Conservation (phyloP, 768 basidiomycete species). For the Boletus coccyginus region DNA sequence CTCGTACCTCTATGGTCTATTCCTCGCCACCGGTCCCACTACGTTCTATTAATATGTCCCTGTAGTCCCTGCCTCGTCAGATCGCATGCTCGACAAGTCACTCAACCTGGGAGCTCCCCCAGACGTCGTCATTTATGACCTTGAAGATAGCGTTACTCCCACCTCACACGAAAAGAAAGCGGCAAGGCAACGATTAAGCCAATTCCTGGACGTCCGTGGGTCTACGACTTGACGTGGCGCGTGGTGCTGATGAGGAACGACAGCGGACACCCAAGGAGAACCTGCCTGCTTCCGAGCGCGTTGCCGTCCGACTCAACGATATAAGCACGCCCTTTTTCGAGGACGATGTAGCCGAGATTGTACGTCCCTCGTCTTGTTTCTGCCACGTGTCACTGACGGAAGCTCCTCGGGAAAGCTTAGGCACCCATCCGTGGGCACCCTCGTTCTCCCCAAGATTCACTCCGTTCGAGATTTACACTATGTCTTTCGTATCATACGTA, state of each 20-base stretch:
- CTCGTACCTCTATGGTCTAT: conserved; percentile 61
- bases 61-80: conserved; percentile 74
- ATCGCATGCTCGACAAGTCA: conserved; percentile 81
- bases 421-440: conserved; percentile 49
- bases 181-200: conserved; percentile 52
- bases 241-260: conserved; percentile 16
- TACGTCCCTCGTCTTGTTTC: conserved; percentile 26
- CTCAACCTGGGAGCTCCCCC: conserved; percentile 46
- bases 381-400: conserved; percentile 1
- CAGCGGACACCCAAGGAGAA: conserved; percentile 28
- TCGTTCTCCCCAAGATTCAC: conserved; percentile 87
- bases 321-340: conserved; percentile 63
- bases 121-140: conserved; percentile 82
- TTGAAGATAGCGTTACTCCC: conserved; percentile 84
- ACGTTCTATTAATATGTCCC: neutral
- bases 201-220: conserved; percentile 53
- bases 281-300: conserved; percentile 45
- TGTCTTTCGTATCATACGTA: conserved; percentile 45
- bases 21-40: neutral
- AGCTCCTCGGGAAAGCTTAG: conserved; percentile 37
- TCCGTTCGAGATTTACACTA: conserved; percentile 61
- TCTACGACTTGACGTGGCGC: neutral
- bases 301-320: conserved; percentile 72
- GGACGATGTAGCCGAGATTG: conserved; percentile 61
- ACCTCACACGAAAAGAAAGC: conserved; percentile 51